phyloP scores from a whole-genome alignment of 768 basidiomycete genomes.

The Fistulinella prunicolor region DNA sequence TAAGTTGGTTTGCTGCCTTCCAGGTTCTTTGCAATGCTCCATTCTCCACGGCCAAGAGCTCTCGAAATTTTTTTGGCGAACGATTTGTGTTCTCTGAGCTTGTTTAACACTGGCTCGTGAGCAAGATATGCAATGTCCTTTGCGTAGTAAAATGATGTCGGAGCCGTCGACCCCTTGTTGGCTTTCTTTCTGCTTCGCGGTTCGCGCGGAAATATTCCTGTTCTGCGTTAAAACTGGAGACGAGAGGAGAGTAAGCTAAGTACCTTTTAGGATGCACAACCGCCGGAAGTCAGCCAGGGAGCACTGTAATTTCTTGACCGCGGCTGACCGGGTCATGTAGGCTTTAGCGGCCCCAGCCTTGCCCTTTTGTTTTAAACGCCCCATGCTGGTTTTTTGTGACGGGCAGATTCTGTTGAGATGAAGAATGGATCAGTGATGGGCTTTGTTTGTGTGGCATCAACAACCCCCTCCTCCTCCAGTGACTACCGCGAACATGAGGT shows the following conservation, averaged over 20 bases:
- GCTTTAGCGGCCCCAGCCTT: conserved; percentile 91
- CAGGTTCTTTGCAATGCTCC: conserved; percentile 89
- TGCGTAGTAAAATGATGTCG: conserved; percentile 96
- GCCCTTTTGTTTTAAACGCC: conserved; percentile 77
- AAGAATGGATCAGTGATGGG: conserved; percentile 1
- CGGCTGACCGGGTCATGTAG: conserved; percentile 85
- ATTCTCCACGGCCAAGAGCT: conserved; percentile 92
- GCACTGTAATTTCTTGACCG: conserved; percentile 94
- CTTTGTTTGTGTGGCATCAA: conserved; percentile 33
- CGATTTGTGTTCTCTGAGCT: conserved; percentile 94
- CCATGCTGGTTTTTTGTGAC: conserved; percentile 45
- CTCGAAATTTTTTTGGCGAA: conserved; percentile 96
- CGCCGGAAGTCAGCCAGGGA: conserved; percentile 96
- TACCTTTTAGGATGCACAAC: conserved; percentile 96
- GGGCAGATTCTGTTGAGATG: background rate
- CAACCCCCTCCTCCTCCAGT: conserved; percentile 15
- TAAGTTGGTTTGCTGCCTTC: conserved; percentile 94
- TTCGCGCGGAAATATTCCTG: conserved; percentile 97
- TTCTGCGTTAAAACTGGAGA: conserved; percentile 9
- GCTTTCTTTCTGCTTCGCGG: conserved; percentile 88
- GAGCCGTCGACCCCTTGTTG: conserved; percentile 96
- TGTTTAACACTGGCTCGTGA: conserved; percentile 92
- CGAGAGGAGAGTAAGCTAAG: conserved; percentile 3
- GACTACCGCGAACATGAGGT: conserved; percentile 33
- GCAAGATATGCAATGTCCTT: conserved; percentile 98